Base-by-base conservation (phyloP, 164 flowering plant species). In the Stephania yunnanensis region DNA sequence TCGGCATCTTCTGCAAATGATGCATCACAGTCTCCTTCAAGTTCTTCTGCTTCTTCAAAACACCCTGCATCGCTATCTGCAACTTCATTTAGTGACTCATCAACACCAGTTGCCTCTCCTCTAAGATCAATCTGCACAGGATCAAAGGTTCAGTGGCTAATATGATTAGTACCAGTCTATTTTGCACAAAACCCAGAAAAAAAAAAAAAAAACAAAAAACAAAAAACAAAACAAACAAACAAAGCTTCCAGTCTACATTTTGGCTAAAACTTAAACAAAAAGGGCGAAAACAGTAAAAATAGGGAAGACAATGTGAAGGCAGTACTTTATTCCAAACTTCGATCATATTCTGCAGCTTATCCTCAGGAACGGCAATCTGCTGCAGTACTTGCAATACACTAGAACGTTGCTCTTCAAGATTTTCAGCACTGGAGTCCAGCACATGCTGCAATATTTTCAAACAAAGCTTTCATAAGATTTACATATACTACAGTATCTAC, bases 261-360 rank as follows among this genome's bases (percentile, higher is more conserved):
- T 31, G n/a, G 22, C 12, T n/a, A 72, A 7, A 69, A 42, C 12
- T 19, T 7, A 55, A 58, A 58, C 31, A 72, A 36, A 20, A 31
- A 15, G 9, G 44, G 30, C 53, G 11, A 17, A 42, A 19, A 50
- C 11, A 50, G 13, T 10, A 10, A n/a, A 25, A 74, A 66, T 4
- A 6, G 3, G 1, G 13, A 12, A 44, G 29, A 46, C 11, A 46
- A 61, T 52, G 63, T 29, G 46, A 46, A 61, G 55, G 29, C 15
- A 70, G 12, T 81, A 93, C 99, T 91, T 93, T 95, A 76, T 95
- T 95, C 99, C 96, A 95, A 76, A 92, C 98, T 83, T 95, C 99
- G 74, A 95, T 85, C 99, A 95, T 92, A 78, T 89, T 86, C 69
- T 86, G 81, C 75, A 92, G 86, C 85, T 95, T 95, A 78, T 88